A percentile compares a stretch with the other conserved stretches of the same genome.
These are phyloP conservation scores for Kuraishia hungarica DNA, from an alignment of 805 yeast species.

Conservation along the genomic window DNA sequence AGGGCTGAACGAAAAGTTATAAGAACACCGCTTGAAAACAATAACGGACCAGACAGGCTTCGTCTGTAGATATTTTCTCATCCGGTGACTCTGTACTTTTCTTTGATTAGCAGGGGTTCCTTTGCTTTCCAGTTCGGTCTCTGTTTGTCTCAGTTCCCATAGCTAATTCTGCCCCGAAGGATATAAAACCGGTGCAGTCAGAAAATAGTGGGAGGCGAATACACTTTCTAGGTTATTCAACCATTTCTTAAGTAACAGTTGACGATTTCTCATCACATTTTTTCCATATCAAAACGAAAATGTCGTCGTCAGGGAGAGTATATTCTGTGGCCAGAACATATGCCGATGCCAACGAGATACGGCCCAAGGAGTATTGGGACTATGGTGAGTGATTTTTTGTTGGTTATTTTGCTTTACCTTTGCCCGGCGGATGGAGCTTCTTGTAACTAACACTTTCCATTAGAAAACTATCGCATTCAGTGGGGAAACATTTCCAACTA, in stretches of 20 bases:
- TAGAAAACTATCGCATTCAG: slow-evolving; percentile 49
- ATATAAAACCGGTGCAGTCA: too few relatives aligned
- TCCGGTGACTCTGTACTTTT: neutral
- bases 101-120: neutral
- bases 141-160: too few relatives aligned
- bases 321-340: slow-evolving; percentile 69
- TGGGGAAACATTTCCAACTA: slow-evolving; percentile 86
- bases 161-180: too few relatives aligned
- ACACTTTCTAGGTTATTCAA: too few relatives aligned
- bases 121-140: neutral
- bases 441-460: neutral
- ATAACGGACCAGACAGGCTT: neutral
- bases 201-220: too few relatives aligned
- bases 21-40: neutral
- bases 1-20: neutral
- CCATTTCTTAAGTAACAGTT: neutral
- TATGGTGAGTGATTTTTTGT: slow-evolving; percentile 24
- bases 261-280: neutral
- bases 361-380: slow-evolving; percentile 85
- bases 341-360: slow-evolving; percentile 65
- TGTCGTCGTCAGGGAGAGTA: slow-evolving; percentile 12
- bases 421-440: too few relatives aligned
- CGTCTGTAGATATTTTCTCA: neutral
- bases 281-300: neutral
- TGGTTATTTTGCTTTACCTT: neutral